These are phyloP conservation scores for Hypoxylon sp. DNA, from an alignment of 2,329 filamentous ascomycete genomes.

Conservation along the genomic window DNA sequence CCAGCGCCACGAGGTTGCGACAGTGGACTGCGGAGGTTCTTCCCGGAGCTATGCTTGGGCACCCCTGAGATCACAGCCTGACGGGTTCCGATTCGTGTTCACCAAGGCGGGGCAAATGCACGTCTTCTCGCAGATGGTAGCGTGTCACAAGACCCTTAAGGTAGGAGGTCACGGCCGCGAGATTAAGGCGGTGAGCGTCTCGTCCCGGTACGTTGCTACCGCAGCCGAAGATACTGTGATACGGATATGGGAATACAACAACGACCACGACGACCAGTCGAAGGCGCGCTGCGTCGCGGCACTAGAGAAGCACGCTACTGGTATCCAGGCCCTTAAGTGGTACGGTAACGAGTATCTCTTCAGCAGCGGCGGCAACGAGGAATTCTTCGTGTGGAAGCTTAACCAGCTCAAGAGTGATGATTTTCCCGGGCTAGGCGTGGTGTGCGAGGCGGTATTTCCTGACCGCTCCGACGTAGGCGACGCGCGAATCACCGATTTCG, in stretches of 20 bases:
- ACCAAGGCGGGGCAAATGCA: conserved; percentile 73
- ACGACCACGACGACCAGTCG: conserved; percentile 14
- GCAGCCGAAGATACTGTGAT: conserved; percentile 81
- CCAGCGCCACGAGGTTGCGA: conserved; percentile 74
- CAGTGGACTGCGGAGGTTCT: conserved; percentile 84
- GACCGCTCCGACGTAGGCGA: conserved; percentile 69
- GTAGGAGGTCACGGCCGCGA: conserved; percentile 87
- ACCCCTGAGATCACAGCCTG: conserved; percentile 47
- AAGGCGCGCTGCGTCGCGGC: conserved; percentile 67
- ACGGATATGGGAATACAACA: conserved; percentile 73
- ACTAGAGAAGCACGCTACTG: conserved; percentile 82
- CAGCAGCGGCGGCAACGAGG: conserved; percentile 88
- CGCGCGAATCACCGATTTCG: conserved; percentile 84
- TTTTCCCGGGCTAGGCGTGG: conserved; percentile 64
- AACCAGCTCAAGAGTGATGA: conserved; percentile 61
- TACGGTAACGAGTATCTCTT: conserved; percentile 79
- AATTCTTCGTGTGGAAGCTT: conserved; percentile 88
- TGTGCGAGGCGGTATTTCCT: conserved; percentile 67
- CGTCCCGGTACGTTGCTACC: conserved; percentile 67
- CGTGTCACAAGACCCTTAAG: conserved; percentile 65
- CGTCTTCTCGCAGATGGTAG: conserved; percentile 59
- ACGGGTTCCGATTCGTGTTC: conserved; percentile 72
- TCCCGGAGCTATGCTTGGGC: conserved; percentile 78
- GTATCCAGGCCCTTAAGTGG: conserved; percentile 86
- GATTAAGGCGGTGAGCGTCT: conserved; percentile 68